phyloP scores from a whole-genome alignment of 441 rosid genomes.

The Metrosideros polymorpha region DNA sequence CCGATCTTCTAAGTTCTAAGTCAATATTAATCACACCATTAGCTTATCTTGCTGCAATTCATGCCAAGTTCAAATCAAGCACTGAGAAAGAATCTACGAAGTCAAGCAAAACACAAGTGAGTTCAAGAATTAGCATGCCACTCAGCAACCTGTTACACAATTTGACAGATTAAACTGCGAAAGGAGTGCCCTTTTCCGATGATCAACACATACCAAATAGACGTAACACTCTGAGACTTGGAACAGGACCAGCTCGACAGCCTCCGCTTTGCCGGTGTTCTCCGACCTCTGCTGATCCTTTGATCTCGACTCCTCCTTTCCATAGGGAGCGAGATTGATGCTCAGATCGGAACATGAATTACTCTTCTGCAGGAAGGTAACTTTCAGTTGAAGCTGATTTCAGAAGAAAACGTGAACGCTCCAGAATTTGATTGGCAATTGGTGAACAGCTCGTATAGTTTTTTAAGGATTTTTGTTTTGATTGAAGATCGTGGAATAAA shows the following conservation, averaged over 20 bases:
- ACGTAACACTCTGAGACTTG: constrained; percentile 94
- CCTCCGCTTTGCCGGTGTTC: constrained; percentile 47
- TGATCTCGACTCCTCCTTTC: background rate
- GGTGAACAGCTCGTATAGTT: background rate
- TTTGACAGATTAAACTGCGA: background rate
- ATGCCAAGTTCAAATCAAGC: background rate
- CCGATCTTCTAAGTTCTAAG: background rate
- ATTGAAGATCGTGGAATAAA: background rate
- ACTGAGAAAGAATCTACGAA: background rate
- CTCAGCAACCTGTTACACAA: background rate
- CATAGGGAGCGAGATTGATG: background rate
- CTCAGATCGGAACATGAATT: background rate
- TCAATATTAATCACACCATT: too few species aligned
- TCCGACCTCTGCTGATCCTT: constrained; percentile 5
- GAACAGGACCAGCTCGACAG: constrained; percentile 67
- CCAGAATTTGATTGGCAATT: background rate
- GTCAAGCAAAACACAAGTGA: background rate
- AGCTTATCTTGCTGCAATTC: background rate
- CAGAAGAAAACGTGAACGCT: background rate
- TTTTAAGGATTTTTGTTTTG: background rate
- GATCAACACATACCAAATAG: constrained; percentile 49
- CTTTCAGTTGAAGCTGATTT: background rate
- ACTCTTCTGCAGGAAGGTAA: background rate
- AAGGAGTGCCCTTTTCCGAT: background rate
- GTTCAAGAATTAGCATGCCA: background rate